Percentiles rank a stretch among this genome's conserved stretches.
Conservation (phyloP, 2,329 filamentous ascomycete genomes). For the Aspergillus puulaauensis region DNA sequence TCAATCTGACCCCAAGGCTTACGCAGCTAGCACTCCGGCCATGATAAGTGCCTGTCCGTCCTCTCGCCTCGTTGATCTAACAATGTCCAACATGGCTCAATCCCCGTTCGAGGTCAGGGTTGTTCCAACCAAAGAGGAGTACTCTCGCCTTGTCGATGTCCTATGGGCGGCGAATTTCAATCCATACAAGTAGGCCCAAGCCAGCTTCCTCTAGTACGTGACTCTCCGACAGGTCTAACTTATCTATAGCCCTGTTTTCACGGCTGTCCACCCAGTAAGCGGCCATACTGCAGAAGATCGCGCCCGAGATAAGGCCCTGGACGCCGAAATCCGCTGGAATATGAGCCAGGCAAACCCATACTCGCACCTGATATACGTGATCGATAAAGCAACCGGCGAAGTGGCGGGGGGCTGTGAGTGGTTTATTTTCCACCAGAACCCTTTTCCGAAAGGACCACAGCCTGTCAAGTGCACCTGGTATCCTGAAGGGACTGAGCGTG, state of each 20-base stretch:
- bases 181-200: background rate
- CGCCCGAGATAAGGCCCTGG: constrained; percentile 13
- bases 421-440: constrained; percentile 18
- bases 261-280: constrained; percentile 15
- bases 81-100: too few relatives aligned
- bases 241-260: constrained; percentile 14
- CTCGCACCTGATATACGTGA: constrained; percentile 16
- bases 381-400: constrained; percentile 14
- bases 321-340: constrained; percentile 17
- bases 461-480: constrained; percentile 19
- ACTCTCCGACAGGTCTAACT: background rate
- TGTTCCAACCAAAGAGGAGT: background rate
- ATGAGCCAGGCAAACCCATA: constrained; percentile 10
- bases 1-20: too few relatives aligned
- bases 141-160: background rate
- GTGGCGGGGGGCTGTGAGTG: constrained; percentile 19
- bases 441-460: constrained; percentile 17
- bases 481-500: constrained; percentile 17
- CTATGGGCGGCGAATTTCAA: background rate
- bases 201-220: background rate
- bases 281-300: constrained; percentile 17
- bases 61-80: too few relatives aligned
- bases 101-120: background rate
- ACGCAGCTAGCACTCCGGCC: too few relatives aligned
- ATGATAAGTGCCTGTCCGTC: too few relatives aligned